phyloP scores from a whole-genome alignment of 2,329 filamentous ascomycete genomes.

The Daldinia eschscholtzii region DNA sequence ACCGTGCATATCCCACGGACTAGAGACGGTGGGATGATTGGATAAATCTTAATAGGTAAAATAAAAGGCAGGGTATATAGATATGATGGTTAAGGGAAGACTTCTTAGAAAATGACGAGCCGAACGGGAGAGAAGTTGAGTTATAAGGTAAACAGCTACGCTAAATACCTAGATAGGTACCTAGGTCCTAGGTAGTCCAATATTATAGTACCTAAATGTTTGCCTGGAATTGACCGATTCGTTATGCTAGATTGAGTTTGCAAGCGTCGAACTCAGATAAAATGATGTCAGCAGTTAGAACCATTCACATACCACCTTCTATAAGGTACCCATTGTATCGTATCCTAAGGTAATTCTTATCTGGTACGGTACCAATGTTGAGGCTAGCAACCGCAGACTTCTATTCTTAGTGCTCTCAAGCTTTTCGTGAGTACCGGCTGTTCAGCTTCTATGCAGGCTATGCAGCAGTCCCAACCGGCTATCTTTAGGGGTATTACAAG shows the following conservation, averaged over 20 bases:
- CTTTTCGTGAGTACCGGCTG: constrained; percentile 35
- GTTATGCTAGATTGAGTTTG: constrained; percentile 17
- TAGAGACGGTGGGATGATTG: constrained; percentile 14
- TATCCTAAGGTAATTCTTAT: no score
- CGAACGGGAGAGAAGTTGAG: no score
- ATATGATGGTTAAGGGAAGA: background rate
- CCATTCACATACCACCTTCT: background rate
- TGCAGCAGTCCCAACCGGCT: constrained; percentile 25
- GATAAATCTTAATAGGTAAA: constrained; percentile 5
- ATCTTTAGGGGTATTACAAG: constrained; percentile 22
- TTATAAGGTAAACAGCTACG: background rate
- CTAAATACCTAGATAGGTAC: background rate
- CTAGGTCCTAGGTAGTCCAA: background rate
- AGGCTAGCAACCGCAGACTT: constrained; percentile 18
- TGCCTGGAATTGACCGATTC: background rate
- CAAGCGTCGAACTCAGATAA: constrained; percentile 28
- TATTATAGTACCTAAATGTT: background rate
- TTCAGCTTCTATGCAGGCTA: constrained; percentile 42
- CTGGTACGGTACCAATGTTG: background rate
- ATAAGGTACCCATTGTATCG: no score
- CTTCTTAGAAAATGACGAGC: background rate
- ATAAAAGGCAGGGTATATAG: background rate
- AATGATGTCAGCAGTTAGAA: constrained; percentile 31
- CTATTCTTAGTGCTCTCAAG: constrained; percentile 43
- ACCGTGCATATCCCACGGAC: constrained; percentile 21